phyloP scores from a whole-genome alignment of 306 rosid genomes.

The Erythrophleum fordii region DNA sequence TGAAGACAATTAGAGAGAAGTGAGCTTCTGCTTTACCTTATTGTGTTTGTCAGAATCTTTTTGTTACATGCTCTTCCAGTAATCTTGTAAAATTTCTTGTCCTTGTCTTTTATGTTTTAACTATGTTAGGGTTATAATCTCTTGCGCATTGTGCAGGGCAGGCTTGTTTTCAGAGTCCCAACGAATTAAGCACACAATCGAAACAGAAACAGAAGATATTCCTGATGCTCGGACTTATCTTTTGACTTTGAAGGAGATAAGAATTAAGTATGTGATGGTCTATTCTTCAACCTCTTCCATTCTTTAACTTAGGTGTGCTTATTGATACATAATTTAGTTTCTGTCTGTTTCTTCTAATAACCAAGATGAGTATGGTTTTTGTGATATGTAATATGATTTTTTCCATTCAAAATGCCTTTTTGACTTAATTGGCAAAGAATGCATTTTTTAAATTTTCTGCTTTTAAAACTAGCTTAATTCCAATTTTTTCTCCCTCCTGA shows the following conservation, averaged over 20 bases:
- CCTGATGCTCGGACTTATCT: constrained; percentile 93
- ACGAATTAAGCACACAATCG: constrained; percentile 60
- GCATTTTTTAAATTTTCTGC: constrained; percentile 9
- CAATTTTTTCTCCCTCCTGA: not conserved
- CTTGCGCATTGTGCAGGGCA: constrained; percentile 63
- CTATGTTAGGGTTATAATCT: constrained; percentile 22
- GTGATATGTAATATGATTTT: constrained; percentile 10
- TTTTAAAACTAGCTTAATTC: constrained; percentile 1
- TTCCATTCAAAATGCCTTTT: constrained; percentile 14
- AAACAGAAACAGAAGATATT: constrained; percentile 65
- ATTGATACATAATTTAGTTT: not conserved
- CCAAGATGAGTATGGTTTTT: not conserved
- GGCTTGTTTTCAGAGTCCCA: constrained; percentile 70
- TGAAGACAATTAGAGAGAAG: constrained; percentile 86
- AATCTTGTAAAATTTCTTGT: not conserved
- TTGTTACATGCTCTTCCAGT: not conserved
- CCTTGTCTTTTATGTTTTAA: not conserved
- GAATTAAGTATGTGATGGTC: constrained; percentile 62
- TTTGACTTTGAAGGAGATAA: constrained; percentile 79
- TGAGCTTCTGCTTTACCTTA: constrained; percentile 52
- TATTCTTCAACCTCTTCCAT: constrained; percentile 23
- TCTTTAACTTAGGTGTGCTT: constrained; percentile 32
- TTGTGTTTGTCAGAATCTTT: constrained; percentile 18
- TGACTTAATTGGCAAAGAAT: not conserved
- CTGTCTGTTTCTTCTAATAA: not conserved